Evolutionary conservation across 75 land plant genomes (phyloP).

Genomic region (Chamaecyparis obtusa): DNA sequence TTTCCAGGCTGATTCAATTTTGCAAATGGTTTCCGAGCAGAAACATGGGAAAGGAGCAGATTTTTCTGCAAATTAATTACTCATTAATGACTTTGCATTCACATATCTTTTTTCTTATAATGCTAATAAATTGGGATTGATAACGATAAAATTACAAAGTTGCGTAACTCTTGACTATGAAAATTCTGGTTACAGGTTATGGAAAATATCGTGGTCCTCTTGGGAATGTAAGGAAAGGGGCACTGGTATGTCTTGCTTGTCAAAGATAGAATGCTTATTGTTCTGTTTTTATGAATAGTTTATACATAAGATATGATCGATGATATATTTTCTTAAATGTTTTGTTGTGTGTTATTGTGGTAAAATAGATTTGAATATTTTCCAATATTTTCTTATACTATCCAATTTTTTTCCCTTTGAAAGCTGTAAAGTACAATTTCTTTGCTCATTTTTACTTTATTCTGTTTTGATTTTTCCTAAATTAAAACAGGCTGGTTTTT

Average conservation of each 20-base stretch:
- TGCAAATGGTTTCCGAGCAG: background rate
- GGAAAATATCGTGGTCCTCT: conserved; percentile 82
- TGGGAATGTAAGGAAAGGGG: conserved; percentile 97
- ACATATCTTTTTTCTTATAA: background rate
- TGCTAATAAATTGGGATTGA: background rate
- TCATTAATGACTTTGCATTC: background rate
- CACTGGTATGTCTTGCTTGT: conserved; percentile 55
- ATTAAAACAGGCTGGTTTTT: no score
- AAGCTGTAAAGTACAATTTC: no score
- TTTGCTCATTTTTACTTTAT: no score
- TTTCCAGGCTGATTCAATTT: background rate
- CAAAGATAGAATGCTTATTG: background rate
- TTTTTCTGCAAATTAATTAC: background rate
- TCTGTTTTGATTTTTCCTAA: no score
- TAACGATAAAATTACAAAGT: background rate
- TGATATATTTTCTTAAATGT: background rate
- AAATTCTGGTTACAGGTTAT: conserved; percentile 52
- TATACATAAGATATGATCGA: background rate
- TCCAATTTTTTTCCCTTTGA: no score
- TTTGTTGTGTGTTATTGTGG: background rate
- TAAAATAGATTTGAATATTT: background rate
- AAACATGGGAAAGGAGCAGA: background rate
- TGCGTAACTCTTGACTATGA: background rate
- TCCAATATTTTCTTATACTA: no score
- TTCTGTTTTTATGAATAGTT: background rate